Percentiles rank a stretch among this genome's conserved stretches.
Conservation (phyloP, 1,284 basidiomycete species). For the Melampsora larici-populina region DNA sequence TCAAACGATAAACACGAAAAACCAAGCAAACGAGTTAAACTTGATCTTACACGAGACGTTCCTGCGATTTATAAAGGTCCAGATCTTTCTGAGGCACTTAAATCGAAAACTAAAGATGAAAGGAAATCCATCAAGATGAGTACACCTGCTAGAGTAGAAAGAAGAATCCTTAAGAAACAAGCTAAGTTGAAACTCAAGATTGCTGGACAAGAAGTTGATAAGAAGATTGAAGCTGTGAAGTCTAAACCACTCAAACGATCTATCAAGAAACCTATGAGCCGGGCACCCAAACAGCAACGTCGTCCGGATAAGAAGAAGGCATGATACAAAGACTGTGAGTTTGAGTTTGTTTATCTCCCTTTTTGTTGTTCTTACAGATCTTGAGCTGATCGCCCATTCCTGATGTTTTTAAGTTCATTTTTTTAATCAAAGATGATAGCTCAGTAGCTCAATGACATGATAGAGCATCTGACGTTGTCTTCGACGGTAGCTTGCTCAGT, state of each 20-base stretch:
- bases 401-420: no score
- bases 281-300: not conserved
- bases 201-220: constrained; percentile 7
- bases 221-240: constrained; percentile 6
- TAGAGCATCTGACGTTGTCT: no score
- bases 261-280: not conserved
- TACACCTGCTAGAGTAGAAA: constrained; percentile 72
- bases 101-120: constrained; percentile 72
- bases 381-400: no score
- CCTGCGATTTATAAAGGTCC: constrained; percentile 20
- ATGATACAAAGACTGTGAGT: not conserved
- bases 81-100: constrained; percentile 24
- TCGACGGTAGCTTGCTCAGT: no score
- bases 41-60: constrained; percentile 16
- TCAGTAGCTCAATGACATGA: no score
- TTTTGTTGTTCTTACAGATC: no score
- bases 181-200: constrained; percentile 20
- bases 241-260: not conserved
- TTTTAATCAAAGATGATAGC: no score
- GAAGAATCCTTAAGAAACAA: constrained; percentile 71
- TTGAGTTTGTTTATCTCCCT: no score
- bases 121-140: constrained; percentile 74
- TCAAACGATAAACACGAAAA: not conserved
- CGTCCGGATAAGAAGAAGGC: constrained; percentile 2
- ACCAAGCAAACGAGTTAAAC: not conserved